Evolutionary conservation across 768 basidiomycete genomes (phyloP).

Genomic region (Multifurca ochricompacta): DNA sequence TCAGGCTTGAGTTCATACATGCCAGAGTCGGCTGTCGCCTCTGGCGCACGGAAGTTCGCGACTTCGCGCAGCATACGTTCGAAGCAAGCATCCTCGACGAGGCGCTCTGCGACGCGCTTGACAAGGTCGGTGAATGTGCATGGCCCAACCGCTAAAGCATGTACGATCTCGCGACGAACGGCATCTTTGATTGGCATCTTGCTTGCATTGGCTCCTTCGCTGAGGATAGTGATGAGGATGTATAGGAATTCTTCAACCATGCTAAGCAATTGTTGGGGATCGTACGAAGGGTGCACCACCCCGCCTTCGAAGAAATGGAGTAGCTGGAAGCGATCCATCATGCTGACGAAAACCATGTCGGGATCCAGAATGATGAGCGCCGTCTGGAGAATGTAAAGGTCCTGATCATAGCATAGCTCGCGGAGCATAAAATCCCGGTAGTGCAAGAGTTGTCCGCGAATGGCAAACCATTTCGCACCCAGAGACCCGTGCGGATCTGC

Average conservation of each 20-base stretch:
- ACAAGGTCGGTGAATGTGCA: constrained; percentile 86
- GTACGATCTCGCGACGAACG: constrained; percentile 80
- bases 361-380: constrained; percentile 75
- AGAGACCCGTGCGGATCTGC: constrained; percentile 89
- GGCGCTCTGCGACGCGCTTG: constrained; percentile 84
- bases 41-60: constrained; percentile 76
- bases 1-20: constrained; percentile 85
- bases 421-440: constrained; percentile 95
- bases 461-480: constrained; percentile 98
- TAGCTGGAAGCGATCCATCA: constrained; percentile 87
- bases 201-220: constrained; percentile 69
- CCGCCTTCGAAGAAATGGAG: constrained; percentile 69
- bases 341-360: constrained; percentile 68
- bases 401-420: constrained; percentile 95
- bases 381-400: constrained; percentile 83
- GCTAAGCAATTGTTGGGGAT: constrained; percentile 59
- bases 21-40: constrained; percentile 69
- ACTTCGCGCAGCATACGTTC: constrained; percentile 72
- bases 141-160: constrained; percentile 81
- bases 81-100: constrained; percentile 77
- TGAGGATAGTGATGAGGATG: constrained; percentile 78
- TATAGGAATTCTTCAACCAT: constrained; percentile 93
- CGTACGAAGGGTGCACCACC: constrained; percentile 52
- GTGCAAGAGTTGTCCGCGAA: constrained; percentile 89
- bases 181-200: constrained; percentile 55